phyloP scores from a whole-genome alignment of 352 stramenopile species.

The Globisporangium nodosum region DNA sequence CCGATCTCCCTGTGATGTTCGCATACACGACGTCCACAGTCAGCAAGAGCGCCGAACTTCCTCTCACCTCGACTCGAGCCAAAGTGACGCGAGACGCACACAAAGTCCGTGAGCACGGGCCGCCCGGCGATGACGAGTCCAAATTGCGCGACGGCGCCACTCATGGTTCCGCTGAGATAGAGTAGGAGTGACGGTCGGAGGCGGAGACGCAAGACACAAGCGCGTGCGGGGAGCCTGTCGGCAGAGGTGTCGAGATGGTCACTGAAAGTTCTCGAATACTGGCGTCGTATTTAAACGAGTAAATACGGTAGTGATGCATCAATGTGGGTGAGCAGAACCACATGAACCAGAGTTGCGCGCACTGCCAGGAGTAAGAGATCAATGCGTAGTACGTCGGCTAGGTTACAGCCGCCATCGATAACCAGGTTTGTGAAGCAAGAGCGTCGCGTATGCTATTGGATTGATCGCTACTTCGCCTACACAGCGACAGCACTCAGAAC shows the following conservation, averaged over 20 bases:
- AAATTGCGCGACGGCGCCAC: constrained; percentile 39
- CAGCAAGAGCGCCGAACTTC: not conserved
- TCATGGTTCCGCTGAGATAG: not conserved
- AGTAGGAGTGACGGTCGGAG: not conserved
- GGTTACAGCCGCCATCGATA: too few species aligned
- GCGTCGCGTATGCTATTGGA: not conserved
- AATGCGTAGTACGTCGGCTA: too few species aligned
- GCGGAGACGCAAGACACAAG: too few species aligned
- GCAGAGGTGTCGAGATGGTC: too few species aligned
- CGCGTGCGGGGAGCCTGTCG: too few species aligned
- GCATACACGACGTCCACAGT: not conserved
- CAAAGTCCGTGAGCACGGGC: constrained; percentile 59
- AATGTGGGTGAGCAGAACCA: too few species aligned
- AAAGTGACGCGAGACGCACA: not conserved
- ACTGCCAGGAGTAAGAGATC: too few species aligned
- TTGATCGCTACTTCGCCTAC: too few species aligned
- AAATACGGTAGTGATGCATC: too few species aligned
- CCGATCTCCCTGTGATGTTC: constrained; percentile 39
- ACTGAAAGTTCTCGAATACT: too few species aligned
- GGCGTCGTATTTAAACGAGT: too few species aligned
- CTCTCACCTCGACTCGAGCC: not conserved
- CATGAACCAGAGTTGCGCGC: too few species aligned
- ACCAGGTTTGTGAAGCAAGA: not conserved
- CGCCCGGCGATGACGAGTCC: constrained; percentile 61
- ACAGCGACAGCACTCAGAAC: not conserved